Evolutionary conservation across 139 green algal genomes (phyloP), one percentile per base, ranked within the genome.

Genomic region (Chlamydomonas sphaeroides): DNA sequence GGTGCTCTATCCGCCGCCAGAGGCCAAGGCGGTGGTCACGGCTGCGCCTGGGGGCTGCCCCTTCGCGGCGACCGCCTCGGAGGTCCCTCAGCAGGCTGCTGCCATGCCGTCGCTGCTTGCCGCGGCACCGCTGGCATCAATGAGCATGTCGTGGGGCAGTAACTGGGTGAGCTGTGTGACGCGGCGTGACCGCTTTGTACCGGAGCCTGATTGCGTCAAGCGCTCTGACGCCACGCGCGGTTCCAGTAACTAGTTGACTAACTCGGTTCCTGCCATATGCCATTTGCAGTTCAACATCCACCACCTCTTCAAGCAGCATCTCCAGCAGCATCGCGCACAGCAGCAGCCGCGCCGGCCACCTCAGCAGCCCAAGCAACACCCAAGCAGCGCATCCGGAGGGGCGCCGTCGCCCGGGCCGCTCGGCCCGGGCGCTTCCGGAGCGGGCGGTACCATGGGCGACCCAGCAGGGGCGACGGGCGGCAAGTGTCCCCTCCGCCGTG

Each of bases 401-500:
- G 26, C 51, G 6, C 41, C 11, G 26, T 32, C 56, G 51, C 41
- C 41, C 69, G 65, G 35, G 38, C 41, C 65, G 77, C 26, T 26
- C 56, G 21, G 5, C 5, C 56, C 56, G 56, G 11, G 5, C 25
- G 21, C 5, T 17, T n/a, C 56, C 17, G 5, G n/a, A 30, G 35
- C 51, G 26, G 30, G 8, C 15, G 41, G 23, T 21, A 33, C 51
- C 38, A 25, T 35, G 72, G 25, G 5, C 30, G 28, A 6, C n/a
- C 6, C 39, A 20, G 53, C 26, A 28, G 65, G 49, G 30, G 15
- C 59, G 18, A 26, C 30, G 41, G 41, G 45, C 17, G 83, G 83
- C 15, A 68, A 75, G 45, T 93, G 89, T 80, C 86, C 78, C 0
- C 39, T 91, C 77, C 84, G 86, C 30, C 87, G 88, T 30, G 80